Percentiles rank a stretch among this genome's conserved stretches.
phyloP scores from a whole-genome alignment of 2,329 filamentous ascomycete species.

The Teratosphaeriaceae sp. region DNA sequence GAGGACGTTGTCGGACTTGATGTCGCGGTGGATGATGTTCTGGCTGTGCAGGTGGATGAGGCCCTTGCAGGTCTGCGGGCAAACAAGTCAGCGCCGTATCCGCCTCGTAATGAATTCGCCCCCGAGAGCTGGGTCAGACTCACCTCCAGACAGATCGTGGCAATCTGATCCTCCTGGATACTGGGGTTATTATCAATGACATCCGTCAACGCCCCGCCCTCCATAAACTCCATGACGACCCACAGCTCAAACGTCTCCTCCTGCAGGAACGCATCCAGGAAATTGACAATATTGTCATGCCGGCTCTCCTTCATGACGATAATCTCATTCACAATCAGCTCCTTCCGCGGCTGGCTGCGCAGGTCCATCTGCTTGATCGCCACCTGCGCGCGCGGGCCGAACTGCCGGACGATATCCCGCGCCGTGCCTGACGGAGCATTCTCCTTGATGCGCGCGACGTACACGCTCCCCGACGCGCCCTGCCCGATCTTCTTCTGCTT shows the following conservation, averaged over 20 bases:
- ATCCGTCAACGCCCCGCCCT: constrained; percentile 93
- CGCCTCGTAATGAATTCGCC: neutral
- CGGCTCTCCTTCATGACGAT: constrained; percentile 99
- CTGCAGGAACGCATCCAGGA: constrained; percentile 90
- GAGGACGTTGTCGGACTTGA: constrained; percentile 98
- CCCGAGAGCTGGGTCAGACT: constrained; percentile 25
- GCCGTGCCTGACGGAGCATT: constrained; percentile 75
- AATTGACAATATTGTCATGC: constrained; percentile 98
- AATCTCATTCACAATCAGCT: constrained; percentile 98
- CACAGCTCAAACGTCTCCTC: constrained; percentile 95
- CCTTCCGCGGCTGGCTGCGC: constrained; percentile 92
- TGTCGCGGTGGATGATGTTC: constrained; percentile 97
- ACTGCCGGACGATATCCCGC: constrained; percentile 67
- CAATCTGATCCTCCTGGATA: constrained; percentile 95
- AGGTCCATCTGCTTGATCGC: constrained; percentile 99
- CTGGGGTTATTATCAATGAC: constrained; percentile 96
- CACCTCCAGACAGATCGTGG: constrained; percentile 94
- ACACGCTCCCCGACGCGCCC: constrained; percentile 94
- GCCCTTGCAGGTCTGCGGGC: constrained; percentile 77
- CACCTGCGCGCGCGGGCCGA: constrained; percentile 79
- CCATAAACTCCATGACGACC: constrained; percentile 99
- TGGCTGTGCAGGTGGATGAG: constrained; percentile 90
- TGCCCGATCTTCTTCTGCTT: constrained; percentile 99
- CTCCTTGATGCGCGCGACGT: constrained; percentile 93
- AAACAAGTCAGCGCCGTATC: neutral